Evolutionary conservation across 2,329 filamentous ascomycete species (phyloP).

Genomic region (Exophiala viscosa): DNA sequence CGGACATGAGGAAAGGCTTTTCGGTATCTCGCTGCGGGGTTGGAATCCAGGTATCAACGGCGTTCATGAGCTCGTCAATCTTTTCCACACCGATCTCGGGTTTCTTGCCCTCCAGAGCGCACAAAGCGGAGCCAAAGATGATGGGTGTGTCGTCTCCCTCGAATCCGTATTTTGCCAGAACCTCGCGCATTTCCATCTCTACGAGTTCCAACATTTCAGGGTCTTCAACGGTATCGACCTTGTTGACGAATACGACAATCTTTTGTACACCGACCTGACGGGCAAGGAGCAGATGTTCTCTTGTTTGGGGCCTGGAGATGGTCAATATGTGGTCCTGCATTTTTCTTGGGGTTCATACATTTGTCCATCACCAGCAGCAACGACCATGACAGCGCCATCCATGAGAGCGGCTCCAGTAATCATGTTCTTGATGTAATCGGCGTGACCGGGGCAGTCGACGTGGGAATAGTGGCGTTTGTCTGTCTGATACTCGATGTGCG

Average conservation of each 20-base stretch:
- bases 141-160: conserved; percentile 98
- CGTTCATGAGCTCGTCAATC: conserved; percentile 86
- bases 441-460: conserved; percentile 99
- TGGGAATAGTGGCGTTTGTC: conserved; percentile 95
- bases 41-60: conserved; percentile 94
- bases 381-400: conserved; percentile 98
- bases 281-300: conserved; percentile 95
- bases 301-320: conserved; percentile 74
- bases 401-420: conserved; percentile 99
- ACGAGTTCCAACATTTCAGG: conserved; percentile 99
- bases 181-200: conserved; percentile 99
- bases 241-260: conserved; percentile 99
- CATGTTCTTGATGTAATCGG: conserved; percentile 99
- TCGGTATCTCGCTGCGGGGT: conserved; percentile 90
- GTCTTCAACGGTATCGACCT: conserved; percentile 95
- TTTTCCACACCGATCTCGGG: conserved; percentile 81
- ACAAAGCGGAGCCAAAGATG: conserved; percentile 93
- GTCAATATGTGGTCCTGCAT: not conserved
- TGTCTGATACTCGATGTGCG: conserved; percentile 97
- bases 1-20: conserved; percentile 98
- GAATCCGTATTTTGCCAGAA: conserved; percentile 87
- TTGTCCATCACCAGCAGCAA: conserved; percentile 96
- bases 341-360: conserved; percentile 56
- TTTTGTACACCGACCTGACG: conserved; percentile 97
- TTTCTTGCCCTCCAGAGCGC: conserved; percentile 81